Evolutionary conservation across 2,329 filamentous ascomycete species (phyloP), one percentile per base, ranked within the genome.

Genomic region (Blastomyces parvus): DNA sequence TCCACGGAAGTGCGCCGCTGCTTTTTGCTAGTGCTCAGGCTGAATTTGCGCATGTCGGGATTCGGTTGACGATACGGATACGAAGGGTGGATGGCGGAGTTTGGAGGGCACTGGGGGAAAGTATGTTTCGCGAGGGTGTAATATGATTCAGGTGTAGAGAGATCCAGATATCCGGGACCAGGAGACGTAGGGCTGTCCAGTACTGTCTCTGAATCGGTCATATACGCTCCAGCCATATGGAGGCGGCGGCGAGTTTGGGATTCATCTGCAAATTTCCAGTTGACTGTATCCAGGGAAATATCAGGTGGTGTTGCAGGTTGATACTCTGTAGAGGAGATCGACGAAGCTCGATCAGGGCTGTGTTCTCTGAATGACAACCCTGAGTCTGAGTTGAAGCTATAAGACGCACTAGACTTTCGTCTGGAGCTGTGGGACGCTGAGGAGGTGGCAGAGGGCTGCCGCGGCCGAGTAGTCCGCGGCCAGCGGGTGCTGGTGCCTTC

Each of bases 71-170:
- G 57, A 48, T 59, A 59, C 11, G 42, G 57, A 17, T 46, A 59
- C n/a, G 48, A 33, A 8, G 60, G 14, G 22, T 57, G 62, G 48
- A 62, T 11, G 79, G 77, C 17, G 80, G 68, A 66, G 78, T 78
- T 66, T 81, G 77, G 4, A 75, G 74, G 30, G 78, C 72, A 0
- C 74, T 75, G 0, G 74, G 76, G 57, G 36, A 38, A 56, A 59
- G 46, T 63, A 68, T 36, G 66, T 63, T 44, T 62, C 44, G 36
- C 2, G 13, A 66, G 66, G 46, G 67, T 63, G 64, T 78, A 75
- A 42, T 72, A 75, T 27, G 67, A 66, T 48, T 76, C 75, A 19
- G 74, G 73, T 4, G 66, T 66, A 13, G 71, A 68, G n/a, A 74
- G 63, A 62, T 75, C 71, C 53, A 76, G 64, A 30, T 70, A 69